Base-by-base conservation (phyloP, 139 green algal genomes). In the Chlamydomonas asymmetrica region DNA sequence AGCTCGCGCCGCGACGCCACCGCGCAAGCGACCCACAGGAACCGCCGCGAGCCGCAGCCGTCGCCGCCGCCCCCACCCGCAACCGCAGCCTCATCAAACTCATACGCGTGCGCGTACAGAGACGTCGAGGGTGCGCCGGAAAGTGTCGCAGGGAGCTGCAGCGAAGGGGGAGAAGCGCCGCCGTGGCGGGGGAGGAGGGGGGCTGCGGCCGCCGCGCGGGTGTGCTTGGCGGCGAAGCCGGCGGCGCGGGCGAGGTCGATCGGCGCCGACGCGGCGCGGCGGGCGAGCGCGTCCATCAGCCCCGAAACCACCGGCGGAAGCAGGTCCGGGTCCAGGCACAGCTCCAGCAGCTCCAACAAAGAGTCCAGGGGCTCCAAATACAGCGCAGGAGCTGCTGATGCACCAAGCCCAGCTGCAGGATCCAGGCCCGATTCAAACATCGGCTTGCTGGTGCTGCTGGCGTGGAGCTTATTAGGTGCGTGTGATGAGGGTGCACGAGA, bases 291-390 rank as follows among this genome's bases (percentile, higher is more conserved):
- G 43, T 83, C 78, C 43, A 83, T 35, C 22, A 83, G 31, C 6
- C 38, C 40, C 37, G 41, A 31, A 6, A 73, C 61, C 41, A 82
- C 60, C 4, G 41, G 56, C 38, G 66, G 48, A 6, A 81, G 66
- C 66, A 75, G 37, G 32, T 57, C 40, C 40, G 75, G 52, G 31
- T 75, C 70, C 40, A 76, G 70, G 57, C 59, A 62, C 35, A 83
- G 61, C 70, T 83, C 67, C 32, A 83, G 59, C 50, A 83, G 63
- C 43, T 75, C 50, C 31, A 83, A 48, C 23, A 66, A 10, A 35
- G 70, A 45, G 75, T 96, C 84, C 57, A 97, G 60, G 10, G 95
- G 86, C 37, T 50, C 43, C 64, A 90, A 97, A 6, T 89, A 94
- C 1, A 79, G 50, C 5, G 92, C 73, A 0, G 95, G 92, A 78